Conservation (phyloP, 2,329 filamentous ascomycete species). For the Sarocladium oryzae region DNA sequence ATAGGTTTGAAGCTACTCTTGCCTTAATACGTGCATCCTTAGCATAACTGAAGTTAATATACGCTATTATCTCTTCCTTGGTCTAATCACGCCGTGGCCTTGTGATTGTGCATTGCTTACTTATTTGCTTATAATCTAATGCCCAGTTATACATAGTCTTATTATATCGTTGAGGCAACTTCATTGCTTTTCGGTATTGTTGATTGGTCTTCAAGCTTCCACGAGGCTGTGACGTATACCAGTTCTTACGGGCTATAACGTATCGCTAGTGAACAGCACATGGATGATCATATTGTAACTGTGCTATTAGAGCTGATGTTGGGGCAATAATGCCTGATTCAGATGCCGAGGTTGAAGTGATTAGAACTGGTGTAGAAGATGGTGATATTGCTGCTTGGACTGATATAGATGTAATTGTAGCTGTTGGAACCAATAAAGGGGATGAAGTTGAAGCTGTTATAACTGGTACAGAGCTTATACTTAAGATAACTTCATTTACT, state of each 20-base stretch:
- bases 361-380: neutral
- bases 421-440: too few relatives aligned
- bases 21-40: neutral
- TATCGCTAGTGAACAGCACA: neutral
- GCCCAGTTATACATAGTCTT: neutral
- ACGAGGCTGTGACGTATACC: conserved; percentile 1
- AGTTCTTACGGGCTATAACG: neutral
- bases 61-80: neutral
- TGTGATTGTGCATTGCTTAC: neutral
- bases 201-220: neutral
- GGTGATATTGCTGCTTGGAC: neutral
- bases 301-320: neutral
- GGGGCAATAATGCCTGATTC: neutral
- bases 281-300: neutral
- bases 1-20: neutral
- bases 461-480: neutral
- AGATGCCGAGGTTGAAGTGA: neutral
- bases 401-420: too few relatives aligned
- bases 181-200: neutral
- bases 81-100: neutral
- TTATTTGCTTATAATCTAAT: neutral
- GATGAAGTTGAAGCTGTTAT: neutral
- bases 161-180: neutral
- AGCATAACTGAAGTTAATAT: neutral
- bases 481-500: neutral